Evolutionary conservation across 1,139 yeast species (phyloP).

Genomic region (Magnusiomyces fungicola): DNA sequence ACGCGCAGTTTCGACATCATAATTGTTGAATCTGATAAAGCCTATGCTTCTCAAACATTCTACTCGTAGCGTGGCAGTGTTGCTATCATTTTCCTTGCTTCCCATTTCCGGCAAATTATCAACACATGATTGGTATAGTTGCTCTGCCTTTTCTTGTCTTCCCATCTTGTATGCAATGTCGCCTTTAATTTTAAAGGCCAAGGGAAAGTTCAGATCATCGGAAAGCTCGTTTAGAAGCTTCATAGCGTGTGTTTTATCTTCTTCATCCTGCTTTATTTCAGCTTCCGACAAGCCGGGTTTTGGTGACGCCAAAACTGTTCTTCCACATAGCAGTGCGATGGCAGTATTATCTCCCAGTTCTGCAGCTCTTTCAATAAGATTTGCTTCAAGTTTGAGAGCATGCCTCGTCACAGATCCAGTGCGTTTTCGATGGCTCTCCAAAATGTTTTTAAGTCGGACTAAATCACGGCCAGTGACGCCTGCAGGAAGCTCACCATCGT

Average conservation of each 20-base stretch:
- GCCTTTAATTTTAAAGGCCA: slow-evolving; percentile 65
- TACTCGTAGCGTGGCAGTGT: slow-evolving; percentile 28
- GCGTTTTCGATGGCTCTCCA: slow-evolving; percentile 53
- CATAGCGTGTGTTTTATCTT: slow-evolving; percentile 58
- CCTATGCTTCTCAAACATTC: slow-evolving; percentile 74
- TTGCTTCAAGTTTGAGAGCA: slow-evolving; percentile 52
- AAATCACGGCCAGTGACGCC: slow-evolving; percentile 50
- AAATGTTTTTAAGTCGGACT: slow-evolving; percentile 58
- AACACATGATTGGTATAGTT: slow-evolving; percentile 52
- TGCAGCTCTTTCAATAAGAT: slow-evolving; percentile 71
- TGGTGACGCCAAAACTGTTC: slow-evolving; percentile 26
- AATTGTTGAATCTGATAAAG: slow-evolving; percentile 48
- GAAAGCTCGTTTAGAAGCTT: slow-evolving; percentile 55
- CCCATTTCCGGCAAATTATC: slow-evolving; percentile 27
- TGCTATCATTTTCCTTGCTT: slow-evolving; percentile 20
- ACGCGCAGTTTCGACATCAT: slow-evolving; percentile 48
- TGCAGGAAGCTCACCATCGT: slow-evolving; percentile 30
- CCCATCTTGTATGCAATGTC: slow-evolving; percentile 53
- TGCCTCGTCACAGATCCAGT: slow-evolving; percentile 48
- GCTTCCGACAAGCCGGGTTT: slow-evolving; percentile 19
- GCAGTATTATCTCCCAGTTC: slow-evolving; percentile 80
- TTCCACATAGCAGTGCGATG: slow-evolving; percentile 56
- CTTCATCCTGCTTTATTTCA: slow-evolving; percentile 28
- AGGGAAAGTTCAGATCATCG: slow-evolving; percentile 50
- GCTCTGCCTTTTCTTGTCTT: slow-evolving; percentile 42